These are phyloP conservation scores for Saccharomycopsis guyanensis DNA, from an alignment of 805 yeast genomes.

Conservation along the genomic window DNA sequence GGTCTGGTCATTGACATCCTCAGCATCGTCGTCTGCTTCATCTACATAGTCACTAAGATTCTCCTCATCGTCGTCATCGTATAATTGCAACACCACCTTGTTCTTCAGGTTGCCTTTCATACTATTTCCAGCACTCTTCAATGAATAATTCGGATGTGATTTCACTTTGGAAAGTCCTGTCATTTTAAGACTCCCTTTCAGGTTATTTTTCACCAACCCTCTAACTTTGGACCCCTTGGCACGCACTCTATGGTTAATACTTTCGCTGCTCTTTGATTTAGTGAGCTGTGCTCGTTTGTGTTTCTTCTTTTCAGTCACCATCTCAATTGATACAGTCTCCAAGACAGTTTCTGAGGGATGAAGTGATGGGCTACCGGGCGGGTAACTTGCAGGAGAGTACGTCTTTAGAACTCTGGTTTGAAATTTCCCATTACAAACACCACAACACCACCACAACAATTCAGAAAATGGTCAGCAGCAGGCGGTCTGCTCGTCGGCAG, in stretches of 20 bases:
- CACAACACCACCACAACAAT: not conserved
- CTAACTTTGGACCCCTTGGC: conserved; percentile 10
- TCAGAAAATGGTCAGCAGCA: not conserved
- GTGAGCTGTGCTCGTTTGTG: conserved; percentile 1
- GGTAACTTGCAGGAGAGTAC: too few species aligned
- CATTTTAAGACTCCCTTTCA: conserved; percentile 10
- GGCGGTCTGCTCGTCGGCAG: not conserved
- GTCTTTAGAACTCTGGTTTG: too few species aligned
- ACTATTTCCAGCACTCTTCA: conserved; percentile 1
- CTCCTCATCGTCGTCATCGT: conserved; percentile 9
- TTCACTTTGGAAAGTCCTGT: conserved; percentile 10
- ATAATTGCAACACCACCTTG: conserved; percentile 11
- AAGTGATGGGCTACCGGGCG: too few species aligned
- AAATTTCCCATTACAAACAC: not conserved
- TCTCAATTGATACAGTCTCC: not conserved
- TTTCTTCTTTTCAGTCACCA: conserved; percentile 6
- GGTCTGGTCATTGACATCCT: not conserved
- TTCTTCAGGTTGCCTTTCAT: not conserved
- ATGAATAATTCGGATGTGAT: conserved; percentile 9
- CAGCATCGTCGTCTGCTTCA: not conserved
- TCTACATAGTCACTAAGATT: conserved; percentile 3
- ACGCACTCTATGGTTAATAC: conserved; percentile 6
- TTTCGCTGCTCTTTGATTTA: conserved; percentile 13
- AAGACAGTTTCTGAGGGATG: too few species aligned
- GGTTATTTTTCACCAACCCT: not conserved